Evolutionary conservation across 805 yeast genomes (phyloP), one percentile per base, ranked within the genome.

Genomic region (Scheffersomyces amazonensis): DNA sequence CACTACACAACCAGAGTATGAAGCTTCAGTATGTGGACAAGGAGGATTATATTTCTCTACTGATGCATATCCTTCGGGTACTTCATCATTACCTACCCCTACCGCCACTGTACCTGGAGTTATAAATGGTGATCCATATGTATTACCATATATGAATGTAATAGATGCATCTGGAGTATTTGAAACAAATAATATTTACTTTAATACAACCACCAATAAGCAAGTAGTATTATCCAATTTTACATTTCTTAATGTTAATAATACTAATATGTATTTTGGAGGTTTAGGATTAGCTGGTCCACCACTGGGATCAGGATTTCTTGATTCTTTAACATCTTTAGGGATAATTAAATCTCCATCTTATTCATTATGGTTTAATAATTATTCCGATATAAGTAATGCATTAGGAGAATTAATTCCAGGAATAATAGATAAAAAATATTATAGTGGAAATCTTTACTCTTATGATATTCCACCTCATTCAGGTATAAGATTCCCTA

Each of bases 371-470:
- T 64, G 52, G 52, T 66, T 62, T 42, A 39, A 42, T 37, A 42
- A 50, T 36, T 32, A 36, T 23, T 22, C 46, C 4, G 36, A 40
- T 32, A 5, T 16, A 6, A 24, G 39, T 11, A 18, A 38, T 13
- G 45, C 49, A 5, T 39, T 46, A n/a, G 71, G 68, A 12, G 56
- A 56, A 36, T 44, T 83, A 10, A 53, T 81, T 6, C 62, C 82
- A 2, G 90, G 93, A 9, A 79, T 76, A 3, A 75, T 83, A 3
- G 78, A 80, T 49, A 60, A 66, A 8, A 55, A 62, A 20, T 64
- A 68, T 33, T 75, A 55, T 42, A 47, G 48, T 5, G 85, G 81
- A 1, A 64, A 69, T 22, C 54, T 82, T 12, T 71, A 69, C 18
- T 55, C 60, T 30, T 83, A 72, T 47, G 69, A 75, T 28, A 72